Evolutionary conservation across 352 stramenopile species (phyloP).

Genomic region (Pythium dissimile): DNA sequence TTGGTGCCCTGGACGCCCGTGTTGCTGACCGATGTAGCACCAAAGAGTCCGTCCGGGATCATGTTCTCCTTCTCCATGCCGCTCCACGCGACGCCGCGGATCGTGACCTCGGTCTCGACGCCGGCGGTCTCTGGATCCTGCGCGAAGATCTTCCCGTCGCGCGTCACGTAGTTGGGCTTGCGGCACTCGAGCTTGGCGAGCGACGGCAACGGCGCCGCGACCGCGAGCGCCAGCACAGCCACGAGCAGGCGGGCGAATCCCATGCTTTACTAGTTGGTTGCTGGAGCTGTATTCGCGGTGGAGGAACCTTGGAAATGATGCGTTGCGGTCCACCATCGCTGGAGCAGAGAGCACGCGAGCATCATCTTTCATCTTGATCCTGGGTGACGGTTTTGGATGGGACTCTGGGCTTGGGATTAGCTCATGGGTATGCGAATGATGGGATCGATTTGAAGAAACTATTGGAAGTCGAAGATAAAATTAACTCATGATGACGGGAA

Average conservation of each 20-base stretch:
- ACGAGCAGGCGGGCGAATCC: background rate
- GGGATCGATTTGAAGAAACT: too few relatives aligned
- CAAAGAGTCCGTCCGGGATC: slow-evolving; percentile 60
- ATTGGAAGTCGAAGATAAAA: too few relatives aligned
- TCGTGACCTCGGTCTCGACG: slow-evolving; percentile 46
- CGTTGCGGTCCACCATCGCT: too few relatives aligned
- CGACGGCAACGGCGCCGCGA: background rate
- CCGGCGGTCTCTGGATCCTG: slow-evolving; percentile 38
- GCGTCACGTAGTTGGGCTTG: slow-evolving; percentile 58
- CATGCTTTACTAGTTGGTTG: slow-evolving; percentile 3
- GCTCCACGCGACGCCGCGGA: slow-evolving; percentile 60
- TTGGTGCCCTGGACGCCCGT: slow-evolving; percentile 44
- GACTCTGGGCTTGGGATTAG: too few relatives aligned
- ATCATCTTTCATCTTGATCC: too few relatives aligned
- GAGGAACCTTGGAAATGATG: background rate
- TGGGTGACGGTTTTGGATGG: too few relatives aligned
- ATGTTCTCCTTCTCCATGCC: slow-evolving; percentile 73
- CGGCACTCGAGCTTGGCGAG: slow-evolving; percentile 37
- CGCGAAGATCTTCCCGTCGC: slow-evolving; percentile 50
- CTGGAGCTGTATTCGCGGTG: background rate
- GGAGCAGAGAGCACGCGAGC: too few relatives aligned
- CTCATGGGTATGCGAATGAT: too few relatives aligned
- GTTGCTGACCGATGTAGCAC: slow-evolving; percentile 25
- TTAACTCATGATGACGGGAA: too few relatives aligned
- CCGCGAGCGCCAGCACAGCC: background rate